Evolutionary conservation across 768 basidiomycete genomes (phyloP).

Genomic region (Kwoniella europaea): DNA sequence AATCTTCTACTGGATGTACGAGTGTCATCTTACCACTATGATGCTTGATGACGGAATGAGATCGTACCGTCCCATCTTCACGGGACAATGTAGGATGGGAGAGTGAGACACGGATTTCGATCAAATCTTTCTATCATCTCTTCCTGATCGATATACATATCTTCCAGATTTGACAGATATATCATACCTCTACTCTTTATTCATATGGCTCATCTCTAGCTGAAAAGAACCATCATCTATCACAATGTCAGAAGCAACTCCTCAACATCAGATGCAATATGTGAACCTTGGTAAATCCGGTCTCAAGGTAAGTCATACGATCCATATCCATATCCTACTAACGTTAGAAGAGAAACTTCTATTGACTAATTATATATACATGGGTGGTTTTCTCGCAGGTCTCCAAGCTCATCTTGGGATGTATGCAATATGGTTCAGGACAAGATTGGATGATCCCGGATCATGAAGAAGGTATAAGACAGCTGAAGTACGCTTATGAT

Average conservation of each 20-base stretch:
- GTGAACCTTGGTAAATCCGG: slow-evolving; percentile 51
- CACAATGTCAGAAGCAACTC: slow-evolving; percentile 5
- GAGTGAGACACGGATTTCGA: too few species aligned
- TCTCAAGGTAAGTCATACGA: slow-evolving; percentile 40
- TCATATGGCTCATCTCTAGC: too few species aligned
- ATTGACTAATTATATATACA: neutral
- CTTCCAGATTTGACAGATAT: too few species aligned
- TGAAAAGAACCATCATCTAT: neutral
- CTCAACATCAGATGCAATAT: slow-evolving; percentile 44
- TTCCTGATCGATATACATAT: too few species aligned
- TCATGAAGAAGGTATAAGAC: slow-evolving; percentile 49
- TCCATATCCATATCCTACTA: neutral
- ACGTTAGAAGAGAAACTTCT: neutral
- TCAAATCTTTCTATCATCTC: too few species aligned
- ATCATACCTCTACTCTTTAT: too few species aligned
- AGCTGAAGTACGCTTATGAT: slow-evolving; percentile 52
- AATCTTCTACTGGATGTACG: neutral
- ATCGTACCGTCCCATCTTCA: neutral
- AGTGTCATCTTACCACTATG: neutral
- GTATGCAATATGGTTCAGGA: slow-evolving; percentile 69
- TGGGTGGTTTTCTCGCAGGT: slow-evolving; percentile 60
- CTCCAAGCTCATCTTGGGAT: slow-evolving; percentile 70
- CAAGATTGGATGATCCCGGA: slow-evolving; percentile 62
- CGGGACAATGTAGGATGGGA: neutral
- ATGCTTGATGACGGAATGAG: slow-evolving; percentile 5